Percentiles rank a stretch among this genome's conserved stretches.
Evolutionary conservation across 1,139 yeast genomes (phyloP).

Genomic region (Pneumocystis wakefieldiae): DNA sequence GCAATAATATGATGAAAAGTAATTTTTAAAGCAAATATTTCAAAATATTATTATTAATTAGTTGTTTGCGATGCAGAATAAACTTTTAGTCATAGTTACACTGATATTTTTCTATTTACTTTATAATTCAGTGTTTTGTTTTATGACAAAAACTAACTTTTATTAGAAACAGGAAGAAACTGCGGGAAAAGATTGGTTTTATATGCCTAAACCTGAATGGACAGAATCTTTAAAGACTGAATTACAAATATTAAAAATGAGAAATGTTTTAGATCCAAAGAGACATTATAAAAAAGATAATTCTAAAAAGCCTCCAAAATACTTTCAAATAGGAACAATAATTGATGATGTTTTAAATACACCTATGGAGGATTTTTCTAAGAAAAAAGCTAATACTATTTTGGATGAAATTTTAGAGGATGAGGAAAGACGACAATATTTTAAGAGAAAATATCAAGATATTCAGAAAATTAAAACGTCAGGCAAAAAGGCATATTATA

Average conservation of each 20-base stretch:
- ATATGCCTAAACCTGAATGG: conserved; percentile 64
- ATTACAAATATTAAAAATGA: conserved; percentile 59
- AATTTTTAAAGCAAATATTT: neutral
- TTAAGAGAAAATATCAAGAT: conserved; percentile 69
- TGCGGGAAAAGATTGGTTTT: conserved; percentile 62
- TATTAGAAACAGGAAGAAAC: conserved; percentile 21
- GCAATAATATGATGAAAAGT: neutral
- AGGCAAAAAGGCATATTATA: conserved; percentile 58
- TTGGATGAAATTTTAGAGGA: conserved; percentile 74
- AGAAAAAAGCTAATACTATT: conserved; percentile 60
- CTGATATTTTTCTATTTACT: conserved; percentile 13
- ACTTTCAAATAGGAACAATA: conserved; percentile 78
- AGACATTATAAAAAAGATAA: conserved; percentile 55
- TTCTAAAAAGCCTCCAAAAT: conserved; percentile 44
- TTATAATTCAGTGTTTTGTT: neutral
- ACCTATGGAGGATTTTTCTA: conserved; percentile 52
- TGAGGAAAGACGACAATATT: conserved; percentile 53
- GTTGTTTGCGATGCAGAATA: neutral
- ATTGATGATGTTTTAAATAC: conserved; percentile 70
- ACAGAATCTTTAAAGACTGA: conserved; percentile 66
- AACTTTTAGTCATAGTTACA: conserved; percentile 19
- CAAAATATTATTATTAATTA: neutral
- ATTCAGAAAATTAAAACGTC: conserved; percentile 62
- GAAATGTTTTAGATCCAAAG: conserved; percentile 88
- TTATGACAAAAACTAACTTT: neutral